phyloP scores from a whole-genome alignment of 306 rosid species.

The Neltuma alba region DNA sequence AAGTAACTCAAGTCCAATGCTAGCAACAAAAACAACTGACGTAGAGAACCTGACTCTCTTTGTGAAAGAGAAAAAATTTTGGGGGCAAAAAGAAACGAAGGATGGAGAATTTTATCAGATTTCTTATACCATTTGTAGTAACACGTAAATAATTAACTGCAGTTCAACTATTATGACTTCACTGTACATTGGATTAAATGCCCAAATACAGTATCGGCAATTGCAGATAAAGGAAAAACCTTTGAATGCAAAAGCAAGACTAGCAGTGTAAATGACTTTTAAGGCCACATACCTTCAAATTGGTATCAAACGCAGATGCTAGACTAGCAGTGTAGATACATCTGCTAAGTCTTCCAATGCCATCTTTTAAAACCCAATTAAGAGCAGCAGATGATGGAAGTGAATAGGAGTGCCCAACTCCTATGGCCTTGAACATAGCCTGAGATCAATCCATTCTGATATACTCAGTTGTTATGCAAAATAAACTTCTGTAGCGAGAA shows the following conservation, averaged over 20 bases:
- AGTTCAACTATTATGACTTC: constrained; percentile 42
- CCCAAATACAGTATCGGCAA: constrained; percentile 38
- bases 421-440: constrained; percentile 96
- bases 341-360: constrained; percentile 85
- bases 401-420: constrained; percentile 80
- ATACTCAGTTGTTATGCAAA: constrained; percentile 28
- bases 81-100: neutral
- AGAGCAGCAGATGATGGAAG: constrained; percentile 94
- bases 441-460: constrained; percentile 49
- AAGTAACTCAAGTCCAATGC: constrained; percentile 89
- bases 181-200: constrained; percentile 27
- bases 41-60: constrained; percentile 92
- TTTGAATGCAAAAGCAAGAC: neutral
- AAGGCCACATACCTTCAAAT: constrained; percentile 69
- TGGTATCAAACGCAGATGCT: constrained; percentile 89
- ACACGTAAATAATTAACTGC: constrained; percentile 26
- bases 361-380: constrained; percentile 93
- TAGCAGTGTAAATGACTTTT: neutral
- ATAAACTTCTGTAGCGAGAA: neutral
- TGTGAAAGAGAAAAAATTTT: constrained; percentile 37
- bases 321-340: constrained; percentile 89
- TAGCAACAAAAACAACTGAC: constrained; percentile 69
- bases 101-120: constrained; percentile 20
- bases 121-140: neutral
- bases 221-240: constrained; percentile 9